Percentiles rank a stretch among this genome's conserved stretches.
These are phyloP conservation scores for Salix viminalis DNA, from an alignment of 345 rosid genomes.

Conservation along the genomic window DNA sequence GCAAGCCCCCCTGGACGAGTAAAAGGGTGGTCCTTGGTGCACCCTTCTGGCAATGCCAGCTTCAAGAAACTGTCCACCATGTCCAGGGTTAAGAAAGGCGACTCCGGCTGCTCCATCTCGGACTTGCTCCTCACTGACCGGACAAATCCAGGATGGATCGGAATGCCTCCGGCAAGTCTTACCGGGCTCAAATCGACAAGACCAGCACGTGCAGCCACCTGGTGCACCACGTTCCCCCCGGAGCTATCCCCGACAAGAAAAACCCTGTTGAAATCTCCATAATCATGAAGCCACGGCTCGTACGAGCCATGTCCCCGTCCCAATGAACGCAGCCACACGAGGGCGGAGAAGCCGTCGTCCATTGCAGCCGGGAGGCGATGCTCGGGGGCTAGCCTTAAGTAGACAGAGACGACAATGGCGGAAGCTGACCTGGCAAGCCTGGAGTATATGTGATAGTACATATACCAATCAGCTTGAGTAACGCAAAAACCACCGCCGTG, in stretches of 20 bases:
- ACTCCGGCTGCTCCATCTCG: conserved; percentile 51
- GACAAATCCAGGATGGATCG: conserved; percentile 34
- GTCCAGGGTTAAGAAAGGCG: conserved; percentile 51
- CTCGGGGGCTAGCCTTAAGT: conserved; percentile 32
- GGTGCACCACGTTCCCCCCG: conserved; percentile 31
- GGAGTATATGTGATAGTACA: conserved; percentile 27
- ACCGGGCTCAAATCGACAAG: conserved; percentile 4
- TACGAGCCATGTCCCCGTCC: background rate
- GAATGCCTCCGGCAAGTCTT: conserved; percentile 26
- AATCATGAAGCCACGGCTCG: conserved; percentile 17
- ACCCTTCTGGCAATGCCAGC: conserved; percentile 40
- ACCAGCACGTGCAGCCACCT: conserved; percentile 28
- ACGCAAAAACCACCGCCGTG: conserved; percentile 39
- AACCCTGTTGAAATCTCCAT: conserved; percentile 23
- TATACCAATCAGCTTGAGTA: conserved; percentile 32
- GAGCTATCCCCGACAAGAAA: conserved; percentile 37
- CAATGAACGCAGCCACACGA: conserved; percentile 24
- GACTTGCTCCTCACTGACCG: conserved; percentile 54
- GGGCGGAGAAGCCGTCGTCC: conserved; percentile 25
- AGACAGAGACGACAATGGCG: conserved; percentile 22
- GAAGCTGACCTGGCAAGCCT: conserved; percentile 8
- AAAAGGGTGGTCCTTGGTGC: conserved; percentile 48
- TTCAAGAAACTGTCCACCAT: conserved; percentile 58
- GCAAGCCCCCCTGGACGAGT: conserved; percentile 60
- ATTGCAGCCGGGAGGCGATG: conserved; percentile 28